Evolutionary conservation across 2,329 filamentous ascomycete genomes (phyloP).

Genomic region (Tolypocladium album): DNA sequence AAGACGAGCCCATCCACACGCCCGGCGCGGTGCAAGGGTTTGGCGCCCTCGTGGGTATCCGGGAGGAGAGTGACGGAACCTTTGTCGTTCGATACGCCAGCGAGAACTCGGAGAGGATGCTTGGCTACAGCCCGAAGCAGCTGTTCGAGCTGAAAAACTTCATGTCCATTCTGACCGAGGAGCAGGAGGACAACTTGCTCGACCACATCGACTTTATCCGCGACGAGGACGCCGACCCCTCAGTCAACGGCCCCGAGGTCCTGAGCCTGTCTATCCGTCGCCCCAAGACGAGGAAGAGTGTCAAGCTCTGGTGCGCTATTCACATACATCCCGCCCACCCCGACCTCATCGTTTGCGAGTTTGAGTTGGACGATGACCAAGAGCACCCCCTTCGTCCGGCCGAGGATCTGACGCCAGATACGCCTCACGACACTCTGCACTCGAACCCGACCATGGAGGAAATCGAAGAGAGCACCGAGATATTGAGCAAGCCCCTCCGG

Average conservation of each 20-base stretch:
- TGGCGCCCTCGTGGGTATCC: constrained; percentile 63
- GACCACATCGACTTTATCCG: constrained; percentile 84
- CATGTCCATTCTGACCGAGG: constrained; percentile 72
- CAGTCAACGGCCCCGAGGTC: constrained; percentile 70
- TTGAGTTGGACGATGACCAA: constrained; percentile 72
- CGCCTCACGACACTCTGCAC: constrained; percentile 63
- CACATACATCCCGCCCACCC: constrained; percentile 61
- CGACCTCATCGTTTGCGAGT: constrained; percentile 73
- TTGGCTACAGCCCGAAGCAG: constrained; percentile 67
- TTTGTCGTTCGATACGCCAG: constrained; percentile 65
- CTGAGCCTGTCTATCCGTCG: constrained; percentile 67
- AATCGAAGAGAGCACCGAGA: constrained; percentile 63
- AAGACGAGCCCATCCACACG: constrained; percentile 85
- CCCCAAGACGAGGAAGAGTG: constrained; percentile 37
- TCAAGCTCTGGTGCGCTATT: constrained; percentile 80
- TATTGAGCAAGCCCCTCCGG: constrained; percentile 65
- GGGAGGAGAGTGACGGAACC: constrained; percentile 57
- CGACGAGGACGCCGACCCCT: constrained; percentile 69
- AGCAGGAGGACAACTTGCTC: constrained; percentile 72
- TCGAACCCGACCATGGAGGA: constrained; percentile 66
- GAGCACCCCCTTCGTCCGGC: constrained; percentile 55
- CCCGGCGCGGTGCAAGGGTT: constrained; percentile 76
- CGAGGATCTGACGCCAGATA: constrained; percentile 47
- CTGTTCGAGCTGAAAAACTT: constrained; percentile 68
- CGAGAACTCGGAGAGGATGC: constrained; percentile 66